Evolutionary conservation across 345 rosid species (phyloP).

Genomic region (Hibiscus tridactylites): DNA sequence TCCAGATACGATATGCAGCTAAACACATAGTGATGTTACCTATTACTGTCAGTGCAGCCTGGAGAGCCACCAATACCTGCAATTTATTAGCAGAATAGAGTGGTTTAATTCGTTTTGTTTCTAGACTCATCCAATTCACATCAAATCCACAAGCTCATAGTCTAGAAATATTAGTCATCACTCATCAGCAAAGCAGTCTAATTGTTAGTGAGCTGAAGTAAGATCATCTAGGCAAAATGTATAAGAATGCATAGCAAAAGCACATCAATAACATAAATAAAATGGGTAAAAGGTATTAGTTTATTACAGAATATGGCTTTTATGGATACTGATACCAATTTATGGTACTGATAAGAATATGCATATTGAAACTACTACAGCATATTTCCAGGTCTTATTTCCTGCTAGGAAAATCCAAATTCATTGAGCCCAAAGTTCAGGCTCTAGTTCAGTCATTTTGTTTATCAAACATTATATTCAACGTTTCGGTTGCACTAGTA

Average conservation of each 20-base stretch:
- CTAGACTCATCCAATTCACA: not conserved
- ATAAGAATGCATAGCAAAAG: not conserved
- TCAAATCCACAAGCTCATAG: not conserved
- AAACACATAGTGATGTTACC: conserved; percentile 78
- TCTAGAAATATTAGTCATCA: not conserved
- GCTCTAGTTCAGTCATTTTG: not conserved
- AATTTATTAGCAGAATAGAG: not conserved
- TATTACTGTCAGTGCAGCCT: conserved; percentile 69
- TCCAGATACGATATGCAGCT: conserved; percentile 76
- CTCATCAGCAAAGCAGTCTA: not conserved
- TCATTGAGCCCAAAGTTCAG: not conserved
- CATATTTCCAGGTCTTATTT: not conserved
- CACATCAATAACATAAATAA: not conserved
- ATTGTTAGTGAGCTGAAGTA: too few species aligned
- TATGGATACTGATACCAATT: not conserved
- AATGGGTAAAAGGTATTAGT: too few species aligned
- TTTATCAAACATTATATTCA: not conserved
- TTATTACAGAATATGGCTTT: not conserved
- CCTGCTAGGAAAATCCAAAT: not conserved
- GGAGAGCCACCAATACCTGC: conserved; percentile 76
- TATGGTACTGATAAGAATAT: not conserved
- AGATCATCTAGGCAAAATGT: too few species aligned
- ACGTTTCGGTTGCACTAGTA: not conserved
- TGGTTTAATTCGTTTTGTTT: not conserved
- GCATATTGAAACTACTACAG: not conserved